phyloP scores from a whole-genome alignment of 768 basidiomycete species.

The Boletus eberwhitei region DNA sequence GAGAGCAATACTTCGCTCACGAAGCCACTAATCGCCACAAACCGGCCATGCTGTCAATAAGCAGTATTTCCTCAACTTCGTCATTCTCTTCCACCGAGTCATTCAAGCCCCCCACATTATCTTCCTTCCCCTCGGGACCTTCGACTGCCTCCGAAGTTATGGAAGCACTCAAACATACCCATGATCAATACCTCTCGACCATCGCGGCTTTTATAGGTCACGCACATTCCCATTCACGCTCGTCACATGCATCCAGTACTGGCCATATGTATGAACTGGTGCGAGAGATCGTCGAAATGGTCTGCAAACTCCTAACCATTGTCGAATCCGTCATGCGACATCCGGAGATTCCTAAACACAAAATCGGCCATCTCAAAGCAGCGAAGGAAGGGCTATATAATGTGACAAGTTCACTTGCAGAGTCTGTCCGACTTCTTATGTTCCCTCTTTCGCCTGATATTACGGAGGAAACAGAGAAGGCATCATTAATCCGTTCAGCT shows the following conservation, averaged over 20 bases:
- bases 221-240: constrained; percentile 87
- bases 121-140: constrained; percentile 68
- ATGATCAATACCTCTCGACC: constrained; percentile 88
- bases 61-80: constrained; percentile 71
- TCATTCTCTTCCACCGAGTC: constrained; percentile 65
- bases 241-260: constrained; percentile 89
- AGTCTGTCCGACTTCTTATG: constrained; percentile 80
- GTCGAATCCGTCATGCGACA: constrained; percentile 86
- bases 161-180: constrained; percentile 75
- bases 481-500: constrained; percentile 73
- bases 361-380: constrained; percentile 59
- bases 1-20: constrained; percentile 38
- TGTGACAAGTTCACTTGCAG: constrained; percentile 81
- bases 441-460: constrained; percentile 41
- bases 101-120: constrained; percentile 39
- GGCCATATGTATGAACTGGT: constrained; percentile 94
- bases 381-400: constrained; percentile 83
- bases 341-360: constrained; percentile 61
- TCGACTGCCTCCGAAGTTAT: constrained; percentile 65
- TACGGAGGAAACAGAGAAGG: constrained; percentile 82
- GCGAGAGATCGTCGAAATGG: constrained; percentile 91
- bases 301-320: constrained; percentile 85
- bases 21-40: constrained; percentile 42
- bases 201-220: constrained; percentile 98
- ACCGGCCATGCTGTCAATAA: constrained; percentile 49